Base-by-base conservation (phyloP, 2,329 filamentous ascomycete genomes). In the Hymenoscyphus occultus region DNA sequence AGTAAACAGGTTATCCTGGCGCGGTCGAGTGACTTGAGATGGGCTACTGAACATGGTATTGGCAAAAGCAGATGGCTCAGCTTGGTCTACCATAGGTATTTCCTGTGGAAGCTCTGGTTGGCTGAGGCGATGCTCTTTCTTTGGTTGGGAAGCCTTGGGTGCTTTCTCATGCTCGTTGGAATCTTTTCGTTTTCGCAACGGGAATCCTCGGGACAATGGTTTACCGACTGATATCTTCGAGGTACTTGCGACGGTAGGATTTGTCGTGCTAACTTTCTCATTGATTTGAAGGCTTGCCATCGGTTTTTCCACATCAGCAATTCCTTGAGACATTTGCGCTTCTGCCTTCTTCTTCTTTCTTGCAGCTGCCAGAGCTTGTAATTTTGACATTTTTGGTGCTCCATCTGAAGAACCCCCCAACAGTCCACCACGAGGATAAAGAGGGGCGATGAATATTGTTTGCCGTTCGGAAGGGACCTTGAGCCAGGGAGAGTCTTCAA, bases 311-410 rank as follows among this genome's bases (percentile, higher is more conserved):
- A 74, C 66, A 9, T 67, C 71, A 3, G 64, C 65, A 28, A 45
- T 61, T 22, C 39, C 63, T 59, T 54, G 63, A 56, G 72, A 65
- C 56, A 76, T 80, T 71, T 85, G 87, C 48, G 89, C 87, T 39
- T 87, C 88, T 14, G 87, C 88, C 77, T 93, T 96, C 77, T 93
- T 96, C 78, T 91, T 93, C 76, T 93, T 93, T 35, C 93, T 85
- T 62, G 91, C 90, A 40, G 92, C 92, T 61, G 94, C 93, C 54
- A 99, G 81, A 59, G 92, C 92, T 72, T 96, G 94, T 57, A 99
- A 81, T 74, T 99, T 99, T 5, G 94, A 96, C 77, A 91, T 83
- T 74, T 93, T 95, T 2, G 86, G 83, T n/a, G 80, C 74, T 13
- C 79, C 79, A 59, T 86, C 84, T 1, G 86, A 83, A 9, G 87